These are phyloP conservation scores for Domatiomyces catenatus DNA, from an alignment of 2,329 filamentous ascomycete genomes.

Conservation along the genomic window DNA sequence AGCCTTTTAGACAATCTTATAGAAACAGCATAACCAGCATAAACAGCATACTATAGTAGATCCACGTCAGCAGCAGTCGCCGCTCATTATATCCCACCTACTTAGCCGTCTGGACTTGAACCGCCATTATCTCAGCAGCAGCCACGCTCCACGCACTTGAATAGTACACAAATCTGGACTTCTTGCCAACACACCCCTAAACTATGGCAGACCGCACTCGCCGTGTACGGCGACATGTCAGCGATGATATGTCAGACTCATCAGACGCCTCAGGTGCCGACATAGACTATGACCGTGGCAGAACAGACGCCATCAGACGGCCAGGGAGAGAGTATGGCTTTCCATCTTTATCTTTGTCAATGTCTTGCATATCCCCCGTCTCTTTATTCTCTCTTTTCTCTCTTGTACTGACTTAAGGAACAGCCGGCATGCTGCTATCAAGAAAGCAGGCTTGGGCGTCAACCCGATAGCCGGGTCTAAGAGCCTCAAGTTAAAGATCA, in stretches of 20 bases:
- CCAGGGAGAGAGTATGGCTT: conserved; percentile 16
- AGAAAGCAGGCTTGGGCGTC: background rate
- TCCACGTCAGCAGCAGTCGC: too few species aligned
- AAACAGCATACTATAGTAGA: too few species aligned
- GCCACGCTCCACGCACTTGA: too few species aligned
- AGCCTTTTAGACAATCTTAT: too few species aligned
- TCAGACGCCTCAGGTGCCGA: conserved; percentile 14
- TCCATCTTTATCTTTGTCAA: background rate
- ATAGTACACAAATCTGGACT: background rate
- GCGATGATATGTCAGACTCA: conserved; percentile 15
- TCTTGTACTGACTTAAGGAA: background rate
- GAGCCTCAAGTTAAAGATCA: conserved; percentile 35
- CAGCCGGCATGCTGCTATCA: background rate
- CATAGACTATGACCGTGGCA: conserved; percentile 14
- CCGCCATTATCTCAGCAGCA: too few species aligned
- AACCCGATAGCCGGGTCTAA: conserved; percentile 2
- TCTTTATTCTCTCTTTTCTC: background rate
- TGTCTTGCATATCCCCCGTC: too few species aligned
- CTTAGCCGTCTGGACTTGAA: too few species aligned
- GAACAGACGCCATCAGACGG: conserved; percentile 13
- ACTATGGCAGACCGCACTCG: conserved; percentile 16
- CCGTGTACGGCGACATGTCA: conserved; percentile 16
- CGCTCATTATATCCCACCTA: too few species aligned
- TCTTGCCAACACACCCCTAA: conserved; percentile 1
- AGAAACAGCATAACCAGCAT: too few species aligned